These are phyloP conservation scores for Pouteria campechiana DNA, from an alignment of 179 eudicot genomes.

Conservation along the genomic window DNA sequence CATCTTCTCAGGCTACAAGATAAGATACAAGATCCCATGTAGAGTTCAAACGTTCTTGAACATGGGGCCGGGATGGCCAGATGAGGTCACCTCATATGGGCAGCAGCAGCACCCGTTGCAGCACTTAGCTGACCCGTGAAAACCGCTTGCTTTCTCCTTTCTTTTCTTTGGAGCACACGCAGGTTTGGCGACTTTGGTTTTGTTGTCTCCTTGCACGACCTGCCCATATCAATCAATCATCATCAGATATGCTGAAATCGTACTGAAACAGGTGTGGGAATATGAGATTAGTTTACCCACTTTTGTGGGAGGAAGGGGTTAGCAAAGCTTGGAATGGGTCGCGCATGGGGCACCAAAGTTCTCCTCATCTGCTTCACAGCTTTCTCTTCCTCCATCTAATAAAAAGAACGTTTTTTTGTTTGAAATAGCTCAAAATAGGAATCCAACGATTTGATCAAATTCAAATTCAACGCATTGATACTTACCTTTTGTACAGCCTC, in stretches of 20 bases:
- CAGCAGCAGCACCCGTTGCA: conserved; percentile 32
- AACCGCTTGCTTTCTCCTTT: conserved; percentile 30
- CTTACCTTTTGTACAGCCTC: conserved; percentile 71
- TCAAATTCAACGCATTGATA: conserved; percentile 1
- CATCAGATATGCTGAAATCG: not conserved
- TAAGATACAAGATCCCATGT: too few relatives aligned
- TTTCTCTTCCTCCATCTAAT: conserved; percentile 94
- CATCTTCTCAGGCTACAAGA: too few relatives aligned
- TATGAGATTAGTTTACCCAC: conserved; percentile 20
- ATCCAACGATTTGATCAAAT: not conserved
- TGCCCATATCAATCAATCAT: conserved; percentile 8
- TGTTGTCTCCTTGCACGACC: conserved; percentile 58
- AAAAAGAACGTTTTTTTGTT: not conserved
- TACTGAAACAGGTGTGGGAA: not conserved
- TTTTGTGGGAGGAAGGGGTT: conserved; percentile 74
- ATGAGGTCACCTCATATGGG: conserved; percentile 69
- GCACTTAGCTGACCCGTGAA: too few relatives aligned
- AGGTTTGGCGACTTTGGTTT: conserved; percentile 70
- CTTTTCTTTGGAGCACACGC: conserved; percentile 39
- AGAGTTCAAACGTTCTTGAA: too few relatives aligned
- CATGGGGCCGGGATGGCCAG: too few relatives aligned
- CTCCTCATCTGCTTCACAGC: conserved; percentile 89
- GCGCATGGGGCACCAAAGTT: conserved; percentile 85
- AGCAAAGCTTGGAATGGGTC: conserved; percentile 73
- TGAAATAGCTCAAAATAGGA: not conserved